phyloP scores from a whole-genome alignment of 345 rosid species.

The Syzygium oleosum region DNA sequence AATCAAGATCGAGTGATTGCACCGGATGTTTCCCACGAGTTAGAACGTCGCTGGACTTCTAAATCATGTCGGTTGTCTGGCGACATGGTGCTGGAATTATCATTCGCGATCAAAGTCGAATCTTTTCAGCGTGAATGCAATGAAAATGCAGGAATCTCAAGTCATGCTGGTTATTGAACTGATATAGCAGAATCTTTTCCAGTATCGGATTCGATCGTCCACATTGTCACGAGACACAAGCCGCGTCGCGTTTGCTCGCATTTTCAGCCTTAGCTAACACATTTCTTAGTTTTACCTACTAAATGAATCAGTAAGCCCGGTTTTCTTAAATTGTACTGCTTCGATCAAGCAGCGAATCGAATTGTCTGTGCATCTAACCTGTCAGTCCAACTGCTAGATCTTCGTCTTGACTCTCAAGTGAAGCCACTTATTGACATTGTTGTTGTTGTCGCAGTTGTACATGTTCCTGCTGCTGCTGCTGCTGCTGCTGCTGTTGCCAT shows the following conservation, averaged over 20 bases:
- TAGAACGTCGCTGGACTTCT: neutral
- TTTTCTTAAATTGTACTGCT: neutral
- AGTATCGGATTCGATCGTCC: neutral
- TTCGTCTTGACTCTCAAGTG: neutral
- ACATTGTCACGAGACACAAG: neutral
- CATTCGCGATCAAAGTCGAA: neutral
- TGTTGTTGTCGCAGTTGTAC: neutral
- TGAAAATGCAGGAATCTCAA: neutral
- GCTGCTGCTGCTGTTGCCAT: conserved; percentile 6
- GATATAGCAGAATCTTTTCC: neutral
- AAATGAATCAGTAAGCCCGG: neutral
- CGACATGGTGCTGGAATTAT: neutral
- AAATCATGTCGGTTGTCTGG: neutral
- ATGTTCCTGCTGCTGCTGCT: conserved; percentile 1
- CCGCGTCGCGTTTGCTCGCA: neutral
- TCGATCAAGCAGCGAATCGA: neutral
- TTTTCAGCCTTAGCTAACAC: neutral
- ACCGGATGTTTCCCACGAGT: neutral
- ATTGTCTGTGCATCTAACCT: neutral
- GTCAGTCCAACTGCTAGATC: neutral
- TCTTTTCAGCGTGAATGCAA: neutral
- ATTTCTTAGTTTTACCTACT: neutral
- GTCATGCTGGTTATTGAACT: neutral
- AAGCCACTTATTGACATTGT: neutral
- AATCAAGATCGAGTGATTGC: neutral